Base-by-base conservation (phyloP, 2,329 filamentous ascomycete species). In the Colletotrichum cordylinicola region DNA sequence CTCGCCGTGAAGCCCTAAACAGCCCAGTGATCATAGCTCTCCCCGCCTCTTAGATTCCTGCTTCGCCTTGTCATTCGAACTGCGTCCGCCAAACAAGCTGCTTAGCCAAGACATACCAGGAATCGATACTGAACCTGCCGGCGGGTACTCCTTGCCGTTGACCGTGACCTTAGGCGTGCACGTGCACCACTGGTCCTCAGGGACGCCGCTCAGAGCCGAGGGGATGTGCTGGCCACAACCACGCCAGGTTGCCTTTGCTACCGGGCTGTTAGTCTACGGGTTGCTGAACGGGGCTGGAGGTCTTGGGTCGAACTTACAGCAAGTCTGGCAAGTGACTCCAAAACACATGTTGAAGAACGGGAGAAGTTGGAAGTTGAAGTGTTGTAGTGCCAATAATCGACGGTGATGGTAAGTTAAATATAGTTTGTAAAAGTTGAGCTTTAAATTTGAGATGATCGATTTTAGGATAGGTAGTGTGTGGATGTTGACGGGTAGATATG, bases 221-320 rank as follows among this genome's bases (percentile, higher is more conserved):
- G 86, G 83, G 74, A 89, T 85, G 79, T 90, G 88, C 71, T 77
- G 83, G 66, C 88, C 88, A 82, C 88, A 90, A 76, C 88, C 88
- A 76, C 87, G 86, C 88, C 88, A 89, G 31, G 87, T 81, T 78
- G 86, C 84, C 80, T 88, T 89, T 33, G 85, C 88, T 89, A 18
- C 29, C 21, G 33, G 48, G 7, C 18, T 35, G 56, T 70, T 27
- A 52, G 29, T 15, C 15, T 29, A 31, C 33, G 43, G 21, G n/a
- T 52, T 52, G 52, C 18, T 48, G 27, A 13, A 35, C 24, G 18
- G 21, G 5, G 27, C 16, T 39, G 24, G 4, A 55, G 29, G 7
- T 8, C 21, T 16, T 4, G 9, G 16, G 21, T 8, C 4, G 39
- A 62, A 79, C 86, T 80, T 79, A 87, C 86, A 84, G 82, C 86